Evolutionary conservation across 208 protist genomes (phyloP).

Genomic region (Leishmania aethiopica): DNA sequence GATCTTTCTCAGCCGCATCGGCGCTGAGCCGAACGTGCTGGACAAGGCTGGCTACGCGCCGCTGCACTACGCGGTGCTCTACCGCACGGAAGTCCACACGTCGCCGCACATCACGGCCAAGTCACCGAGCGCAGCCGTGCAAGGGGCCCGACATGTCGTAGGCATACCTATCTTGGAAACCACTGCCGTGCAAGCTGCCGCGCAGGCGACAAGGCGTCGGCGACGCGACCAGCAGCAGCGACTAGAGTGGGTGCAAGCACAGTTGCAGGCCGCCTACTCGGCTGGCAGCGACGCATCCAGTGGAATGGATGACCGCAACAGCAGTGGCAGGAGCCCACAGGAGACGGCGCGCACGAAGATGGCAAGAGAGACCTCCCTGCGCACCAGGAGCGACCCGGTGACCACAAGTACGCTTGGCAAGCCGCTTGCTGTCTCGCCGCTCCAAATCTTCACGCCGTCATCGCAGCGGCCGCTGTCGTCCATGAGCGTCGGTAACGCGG

Average conservation of each 20-base stretch:
- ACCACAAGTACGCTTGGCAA: neutral
- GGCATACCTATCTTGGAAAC: slow-evolving; percentile 22
- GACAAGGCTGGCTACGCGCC: slow-evolving; percentile 43
- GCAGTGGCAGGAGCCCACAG: slow-evolving; percentile 2
- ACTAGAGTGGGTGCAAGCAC: slow-evolving; percentile 9
- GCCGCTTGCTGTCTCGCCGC: neutral
- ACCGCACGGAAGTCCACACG: slow-evolving; percentile 21
- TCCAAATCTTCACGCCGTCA: neutral
- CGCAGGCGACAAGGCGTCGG: slow-evolving; percentile 15
- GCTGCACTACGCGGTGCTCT: slow-evolving; percentile 44
- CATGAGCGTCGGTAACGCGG: no score
- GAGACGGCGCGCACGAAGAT: neutral
- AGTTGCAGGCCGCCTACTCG: slow-evolving; percentile 12
- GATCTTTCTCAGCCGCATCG: slow-evolving; percentile 35
- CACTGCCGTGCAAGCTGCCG: slow-evolving; percentile 18
- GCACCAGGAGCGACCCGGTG: neutral
- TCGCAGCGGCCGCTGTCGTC: neutral
- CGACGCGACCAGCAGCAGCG: slow-evolving; percentile 24
- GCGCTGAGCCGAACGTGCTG: slow-evolving; percentile 35
- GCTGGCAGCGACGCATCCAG: neutral
- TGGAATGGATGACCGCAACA: neutral
- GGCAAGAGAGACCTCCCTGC: neutral
- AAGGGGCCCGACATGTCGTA: slow-evolving; percentile 16
- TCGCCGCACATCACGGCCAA: slow-evolving; percentile 18
- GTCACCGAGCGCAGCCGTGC: slow-evolving; percentile 15